Evolutionary conservation across 352 stramenopile species (phyloP).

Genomic region (Blastocystis sp.): DNA sequence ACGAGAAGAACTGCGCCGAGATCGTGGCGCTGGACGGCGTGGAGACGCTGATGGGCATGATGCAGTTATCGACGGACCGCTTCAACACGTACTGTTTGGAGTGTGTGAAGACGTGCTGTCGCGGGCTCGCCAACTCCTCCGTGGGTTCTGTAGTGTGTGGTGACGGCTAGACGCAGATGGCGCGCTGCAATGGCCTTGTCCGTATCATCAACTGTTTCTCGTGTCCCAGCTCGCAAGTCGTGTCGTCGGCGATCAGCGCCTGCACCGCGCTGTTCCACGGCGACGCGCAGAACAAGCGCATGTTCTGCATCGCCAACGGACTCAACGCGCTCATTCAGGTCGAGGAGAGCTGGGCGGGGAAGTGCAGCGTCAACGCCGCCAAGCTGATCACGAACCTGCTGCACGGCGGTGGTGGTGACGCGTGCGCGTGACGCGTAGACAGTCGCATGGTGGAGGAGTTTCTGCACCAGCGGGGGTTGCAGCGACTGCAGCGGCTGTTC

Average conservation of each 20-base stretch:
- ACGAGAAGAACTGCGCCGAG: conserved; percentile 5
- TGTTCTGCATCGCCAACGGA: conserved; percentile 40
- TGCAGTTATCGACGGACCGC: conserved; percentile 43
- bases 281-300: background rate
- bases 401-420: background rate
- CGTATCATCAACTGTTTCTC: conserved; percentile 54
- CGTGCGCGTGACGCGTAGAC: background rate
- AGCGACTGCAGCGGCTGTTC: conserved; percentile 5
- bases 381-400: conserved; percentile 37
- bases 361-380: conserved; percentile 10
- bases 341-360: background rate
- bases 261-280: background rate
- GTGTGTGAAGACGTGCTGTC: conserved; percentile 20
- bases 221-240: background rate
- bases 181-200: conserved; percentile 8
- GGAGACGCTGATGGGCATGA: background rate
- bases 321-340: conserved; percentile 41
- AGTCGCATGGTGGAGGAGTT: conserved; percentile 32
- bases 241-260: background rate
- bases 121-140: background rate
- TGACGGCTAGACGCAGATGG: background rate
- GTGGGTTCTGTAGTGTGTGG: background rate
- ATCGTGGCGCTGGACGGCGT: conserved; percentile 21
- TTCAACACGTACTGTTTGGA: conserved; percentile 31
- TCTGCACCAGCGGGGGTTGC: conserved; percentile 21